These are phyloP conservation scores for Exophiala mesophila DNA, from an alignment of 2,329 filamentous ascomycete genomes.

Conservation along the genomic window DNA sequence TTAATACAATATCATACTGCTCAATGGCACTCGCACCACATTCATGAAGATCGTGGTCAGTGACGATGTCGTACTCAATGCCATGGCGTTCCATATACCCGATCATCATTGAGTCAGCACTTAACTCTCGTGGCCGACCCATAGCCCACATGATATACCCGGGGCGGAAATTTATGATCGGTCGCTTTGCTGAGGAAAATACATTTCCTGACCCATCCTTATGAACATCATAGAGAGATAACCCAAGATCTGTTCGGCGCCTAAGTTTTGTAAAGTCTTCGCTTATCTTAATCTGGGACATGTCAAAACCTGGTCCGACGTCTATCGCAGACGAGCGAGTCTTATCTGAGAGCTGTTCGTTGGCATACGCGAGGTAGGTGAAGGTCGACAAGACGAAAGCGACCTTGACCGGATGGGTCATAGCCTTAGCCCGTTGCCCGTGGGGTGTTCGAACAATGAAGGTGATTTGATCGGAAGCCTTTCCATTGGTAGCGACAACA, in stretches of 20 bases:
- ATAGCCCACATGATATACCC: slow-evolving; percentile 37
- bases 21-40: slow-evolving; percentile 21
- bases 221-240: slow-evolving; percentile 37
- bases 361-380: slow-evolving; percentile 38
- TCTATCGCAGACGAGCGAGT: slow-evolving; percentile 22
- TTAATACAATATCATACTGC: slow-evolving; percentile 28
- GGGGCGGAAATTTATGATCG: slow-evolving; percentile 36
- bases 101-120: slow-evolving; percentile 36
- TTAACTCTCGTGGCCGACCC: slow-evolving; percentile 35
- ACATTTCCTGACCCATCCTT: slow-evolving; percentile 34
- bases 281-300: slow-evolving; percentile 8
- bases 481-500: slow-evolving; percentile 21
- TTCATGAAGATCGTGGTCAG: slow-evolving; percentile 35
- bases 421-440: no score
- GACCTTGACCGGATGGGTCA: slow-evolving; percentile 19
- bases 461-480: slow-evolving; percentile 30
- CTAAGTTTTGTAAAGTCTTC: slow-evolving; percentile 27
- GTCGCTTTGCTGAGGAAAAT: slow-evolving; percentile 32
- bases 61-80: slow-evolving; percentile 34
- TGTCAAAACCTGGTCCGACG: neutral
- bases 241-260: slow-evolving; percentile 34
- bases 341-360: slow-evolving; percentile 36
- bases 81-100: slow-evolving; percentile 32
- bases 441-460: slow-evolving; percentile 35
- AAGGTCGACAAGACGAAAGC: slow-evolving; percentile 35